Conservation (phyloP, 2,329 filamentous ascomycete species). For the Botrytis deweyae region DNA sequence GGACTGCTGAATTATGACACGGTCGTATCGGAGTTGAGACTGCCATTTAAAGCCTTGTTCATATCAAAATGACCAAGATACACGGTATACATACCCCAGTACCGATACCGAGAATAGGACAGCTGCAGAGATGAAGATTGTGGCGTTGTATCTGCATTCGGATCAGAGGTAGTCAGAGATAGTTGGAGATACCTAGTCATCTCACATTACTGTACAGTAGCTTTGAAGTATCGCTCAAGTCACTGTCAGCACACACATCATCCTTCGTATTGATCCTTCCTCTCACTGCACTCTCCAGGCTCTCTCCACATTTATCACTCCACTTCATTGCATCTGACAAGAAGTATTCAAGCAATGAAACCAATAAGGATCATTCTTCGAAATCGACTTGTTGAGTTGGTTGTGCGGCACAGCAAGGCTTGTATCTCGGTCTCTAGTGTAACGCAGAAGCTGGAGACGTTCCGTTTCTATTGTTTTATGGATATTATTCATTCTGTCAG, state of each 20-base stretch:
- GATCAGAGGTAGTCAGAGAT: background rate
- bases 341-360: background rate
- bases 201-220: constrained; percentile 5
- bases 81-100: background rate
- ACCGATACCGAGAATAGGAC: background rate
- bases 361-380: background rate
- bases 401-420: constrained; percentile 6
- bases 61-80: background rate
- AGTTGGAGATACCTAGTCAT: background rate
- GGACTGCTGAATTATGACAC: background rate
- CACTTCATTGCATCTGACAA: background rate
- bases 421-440: constrained; percentile 3
- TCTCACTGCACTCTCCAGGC: background rate
- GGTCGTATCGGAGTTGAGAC: background rate
- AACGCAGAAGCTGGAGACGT: constrained; percentile 13
- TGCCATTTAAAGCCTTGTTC: background rate
- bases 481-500: background rate
- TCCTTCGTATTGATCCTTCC: constrained; percentile 19
- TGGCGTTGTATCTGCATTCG: background rate
- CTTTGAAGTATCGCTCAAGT: constrained; percentile 11
- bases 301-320: constrained; percentile 7
- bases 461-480: background rate
- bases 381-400: background rate
- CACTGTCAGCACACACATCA: constrained; percentile 12
- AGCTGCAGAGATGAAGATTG: constrained; percentile 17